Evolutionary conservation across 2,329 filamentous ascomycete genomes (phyloP), one percentile per base, ranked within the genome.

Genomic region (Aspergillus arachidicola): DNA sequence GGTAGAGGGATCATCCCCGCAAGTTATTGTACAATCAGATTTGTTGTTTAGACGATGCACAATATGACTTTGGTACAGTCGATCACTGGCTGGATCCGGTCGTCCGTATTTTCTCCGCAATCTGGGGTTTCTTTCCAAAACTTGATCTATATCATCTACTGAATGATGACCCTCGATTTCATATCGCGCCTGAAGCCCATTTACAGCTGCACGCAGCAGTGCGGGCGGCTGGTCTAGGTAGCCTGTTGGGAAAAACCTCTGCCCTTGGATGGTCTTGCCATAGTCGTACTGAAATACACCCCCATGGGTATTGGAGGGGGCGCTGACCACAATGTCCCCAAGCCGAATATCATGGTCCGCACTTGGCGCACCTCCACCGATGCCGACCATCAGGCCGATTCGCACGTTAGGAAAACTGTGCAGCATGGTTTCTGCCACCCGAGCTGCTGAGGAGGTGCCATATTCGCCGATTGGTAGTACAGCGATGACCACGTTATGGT

Each of bases 401-500:
- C 50, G 12, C 6, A 53, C 30, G 3, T 53, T 53, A 1, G 50
- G 50, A 34, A 53, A 53, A 7, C 14, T 34, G 14, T n/a, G 14
- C 16, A 34, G 23, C 26, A 53, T 53, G 10, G 12, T 19, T 6
- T 11, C 23, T 10, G 26, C 50, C 7, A 32, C 30, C 4, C 14
- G 16, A 6, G 28, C 50, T 21, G 50, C 50, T 6, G 50, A 53
- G 16, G 26, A n/a, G 9, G 21, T 34, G 30, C 51, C 51, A 32
- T 54, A 36, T 23, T 36, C 21, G 2, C 30, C 30, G 7, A 21
- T 23, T 16, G 51, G 30, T 6, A 54, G 21, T 21, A 54, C 51
- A 4, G 51, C 28, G 7, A 54, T 36, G 3, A 36, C 30, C 12
- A 36, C 69, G 21, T 75, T 73, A 45, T 76, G 72, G 5, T 66